phyloP scores from a whole-genome alignment of 2,329 filamentous ascomycete genomes.

The Fusarium torreyae region DNA sequence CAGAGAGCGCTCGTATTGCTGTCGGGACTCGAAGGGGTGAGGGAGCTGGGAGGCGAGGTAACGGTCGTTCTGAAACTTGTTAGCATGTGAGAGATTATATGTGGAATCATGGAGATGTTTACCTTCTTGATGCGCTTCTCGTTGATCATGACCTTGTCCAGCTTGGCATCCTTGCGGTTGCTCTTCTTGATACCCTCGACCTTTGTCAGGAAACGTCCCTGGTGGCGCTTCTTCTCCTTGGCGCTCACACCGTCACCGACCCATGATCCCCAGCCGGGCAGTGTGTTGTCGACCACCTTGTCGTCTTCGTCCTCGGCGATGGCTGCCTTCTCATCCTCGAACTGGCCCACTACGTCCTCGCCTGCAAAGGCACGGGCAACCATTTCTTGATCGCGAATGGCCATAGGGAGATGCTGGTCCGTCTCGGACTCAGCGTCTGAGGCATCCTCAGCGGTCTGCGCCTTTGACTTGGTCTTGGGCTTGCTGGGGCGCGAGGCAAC shows the following conservation, averaged over 20 bases:
- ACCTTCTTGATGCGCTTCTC: slow-evolving; percentile 93
- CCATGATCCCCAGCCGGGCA: slow-evolving; percentile 97
- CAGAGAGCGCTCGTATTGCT: slow-evolving; percentile 92
- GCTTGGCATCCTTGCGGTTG: slow-evolving; percentile 84
- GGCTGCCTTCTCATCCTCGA: slow-evolving; percentile 83
- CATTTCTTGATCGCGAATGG: slow-evolving; percentile 75
- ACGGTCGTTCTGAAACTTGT: slow-evolving; percentile 76
- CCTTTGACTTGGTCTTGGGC: slow-evolving; percentile 50
- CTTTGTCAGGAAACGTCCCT: slow-evolving; percentile 74
- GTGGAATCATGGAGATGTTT: slow-evolving; percentile 41
- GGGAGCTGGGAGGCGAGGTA: slow-evolving; percentile 89
- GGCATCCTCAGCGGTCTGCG: slow-evolving; percentile 48
- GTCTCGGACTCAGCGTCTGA: slow-evolving; percentile 60
- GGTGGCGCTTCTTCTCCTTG: slow-evolving; percentile 75
- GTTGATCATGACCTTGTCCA: slow-evolving; percentile 90
- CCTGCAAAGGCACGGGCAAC: slow-evolving; percentile 90
- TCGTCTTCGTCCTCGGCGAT: slow-evolving; percentile 83
- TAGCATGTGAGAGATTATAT: neutral
- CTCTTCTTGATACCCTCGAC: slow-evolving; percentile 81
- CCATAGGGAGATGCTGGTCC: slow-evolving; percentile 68
- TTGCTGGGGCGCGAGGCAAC: slow-evolving; percentile 52
- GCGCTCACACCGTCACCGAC: slow-evolving; percentile 85
- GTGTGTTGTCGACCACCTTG: slow-evolving; percentile 84
- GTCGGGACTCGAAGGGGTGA: slow-evolving; percentile 87
- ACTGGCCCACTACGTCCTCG: slow-evolving; percentile 86